Evolutionary conservation across 805 yeast species (phyloP), one percentile per base, ranked within the genome.

Genomic region (Candida namnaoensis): DNA sequence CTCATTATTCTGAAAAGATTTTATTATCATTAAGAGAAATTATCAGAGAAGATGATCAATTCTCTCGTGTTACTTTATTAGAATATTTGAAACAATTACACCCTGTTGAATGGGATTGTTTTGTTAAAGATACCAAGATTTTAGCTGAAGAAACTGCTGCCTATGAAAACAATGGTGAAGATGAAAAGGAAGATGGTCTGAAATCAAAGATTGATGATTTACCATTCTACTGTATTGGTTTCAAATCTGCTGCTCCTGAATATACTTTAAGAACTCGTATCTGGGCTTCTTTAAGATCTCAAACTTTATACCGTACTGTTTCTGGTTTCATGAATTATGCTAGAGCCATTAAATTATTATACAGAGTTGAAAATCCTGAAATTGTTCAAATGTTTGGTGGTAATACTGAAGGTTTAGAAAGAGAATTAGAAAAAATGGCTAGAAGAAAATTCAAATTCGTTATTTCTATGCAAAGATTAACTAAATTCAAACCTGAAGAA

Each of bases 261-360:
- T 93, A 87, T 68, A 87, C 95, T 42, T 69, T 93, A 58, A 82
- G 99, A 70, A 93, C 98, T 9, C 77, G 99, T 70, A 88, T 91
- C 53, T 91, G 99, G 99, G 99, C 99, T 35, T 91, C 98, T 26
- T 76, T 93, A 56, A 80, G 99, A 68, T 84, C 96, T 35, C 99
- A 91, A 72, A 93, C 99, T 32, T 71, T 91, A 56, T 91, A 91
- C 71, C 82, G 99, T 66, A 93, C 99, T 38, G 91, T 91, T 41
- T 86, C 96, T 42, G 99, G 99, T 58, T 93, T 91, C 71, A 91
- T 91, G 99, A 93, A 91, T 70, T 91, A 91, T 63, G 84, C 96
- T 28, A 82, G 96, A 65, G 98, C 99, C 28, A 88, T 91, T 58
- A 93, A 90, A 65, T 70, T 91, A 56, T 72, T 91, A 45, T 88